phyloP scores from a whole-genome alignment of 179 eudicot genomes.

The Spergularia azorica region DNA sequence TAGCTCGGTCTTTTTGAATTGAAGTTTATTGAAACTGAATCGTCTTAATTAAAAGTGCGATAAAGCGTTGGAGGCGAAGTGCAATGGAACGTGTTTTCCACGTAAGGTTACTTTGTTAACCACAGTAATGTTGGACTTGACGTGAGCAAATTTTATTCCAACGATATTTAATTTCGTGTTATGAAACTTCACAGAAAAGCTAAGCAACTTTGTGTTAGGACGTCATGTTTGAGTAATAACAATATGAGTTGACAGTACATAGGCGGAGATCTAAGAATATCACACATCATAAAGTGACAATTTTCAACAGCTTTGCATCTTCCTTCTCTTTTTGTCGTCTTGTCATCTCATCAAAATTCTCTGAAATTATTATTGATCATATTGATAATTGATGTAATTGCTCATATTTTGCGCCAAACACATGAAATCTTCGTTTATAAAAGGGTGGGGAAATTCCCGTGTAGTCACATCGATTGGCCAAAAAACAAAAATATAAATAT shows the following conservation, averaged over 20 bases:
- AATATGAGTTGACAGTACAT: slow-evolving; percentile 12
- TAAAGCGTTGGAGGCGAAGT: too few relatives aligned
- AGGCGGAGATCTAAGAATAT: background rate
- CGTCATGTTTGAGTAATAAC: too few relatives aligned
- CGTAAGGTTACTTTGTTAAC: too few relatives aligned
- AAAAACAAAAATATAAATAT: background rate
- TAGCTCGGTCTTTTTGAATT: too few relatives aligned
- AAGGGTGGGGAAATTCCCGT: background rate
- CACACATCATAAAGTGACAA: background rate
- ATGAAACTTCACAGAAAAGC: too few relatives aligned
- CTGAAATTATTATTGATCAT: background rate
- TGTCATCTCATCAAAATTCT: background rate
- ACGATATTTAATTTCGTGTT: too few relatives aligned
- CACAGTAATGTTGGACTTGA: too few relatives aligned
- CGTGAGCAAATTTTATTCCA: too few relatives aligned
- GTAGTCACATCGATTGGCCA: slow-evolving; percentile 14
- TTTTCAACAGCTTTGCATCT: background rate
- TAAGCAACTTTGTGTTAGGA: too few relatives aligned
- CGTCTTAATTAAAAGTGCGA: too few relatives aligned
- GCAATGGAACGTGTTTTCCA: too few relatives aligned
- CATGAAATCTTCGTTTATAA: background rate
- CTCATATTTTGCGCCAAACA: background rate
- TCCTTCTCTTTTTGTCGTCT: background rate
- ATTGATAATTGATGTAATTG: background rate
- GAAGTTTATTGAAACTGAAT: too few relatives aligned